A percentile compares a stretch with the other conserved stretches of the same genome.
Conservation (phyloP, 176 grass and related monocot genomes). For the Elymus sibiricus region DNA sequence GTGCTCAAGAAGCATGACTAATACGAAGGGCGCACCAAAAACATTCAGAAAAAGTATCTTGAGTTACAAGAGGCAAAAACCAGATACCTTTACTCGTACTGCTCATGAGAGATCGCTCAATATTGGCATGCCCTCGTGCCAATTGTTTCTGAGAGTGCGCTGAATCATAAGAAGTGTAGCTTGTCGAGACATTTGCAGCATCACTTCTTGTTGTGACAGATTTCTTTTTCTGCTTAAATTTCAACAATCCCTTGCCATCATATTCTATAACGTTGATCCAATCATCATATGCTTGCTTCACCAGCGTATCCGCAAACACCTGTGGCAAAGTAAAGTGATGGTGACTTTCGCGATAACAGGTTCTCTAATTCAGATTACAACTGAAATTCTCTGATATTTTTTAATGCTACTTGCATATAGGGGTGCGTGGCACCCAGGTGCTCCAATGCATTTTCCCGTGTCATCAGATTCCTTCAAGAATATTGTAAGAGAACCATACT, state of each 20-base stretch:
- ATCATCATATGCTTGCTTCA: slow-evolving; percentile 81
- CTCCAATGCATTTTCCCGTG: no score
- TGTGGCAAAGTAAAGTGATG: slow-evolving; percentile 24
- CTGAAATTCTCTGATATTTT: no score
- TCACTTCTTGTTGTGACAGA: slow-evolving; percentile 50
- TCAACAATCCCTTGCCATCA: slow-evolving; percentile 71
- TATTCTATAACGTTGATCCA: slow-evolving; percentile 83
- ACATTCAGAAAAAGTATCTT: not conserved
- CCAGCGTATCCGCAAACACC: slow-evolving; percentile 62
- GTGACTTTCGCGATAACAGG: not conserved
- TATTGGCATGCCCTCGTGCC: slow-evolving; percentile 31
- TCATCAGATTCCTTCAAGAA: slow-evolving; percentile 2
- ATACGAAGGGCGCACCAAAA: not conserved
- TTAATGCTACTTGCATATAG: no score
- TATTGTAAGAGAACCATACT: not conserved
- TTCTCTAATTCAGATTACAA: slow-evolving; percentile 5
- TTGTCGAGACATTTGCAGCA: slow-evolving; percentile 27
- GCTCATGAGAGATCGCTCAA: slow-evolving; percentile 31
- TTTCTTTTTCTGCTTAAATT: slow-evolving; percentile 80
- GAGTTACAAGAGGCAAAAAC: slow-evolving; percentile 6
- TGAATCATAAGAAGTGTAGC: slow-evolving; percentile 33
- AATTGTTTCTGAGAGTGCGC: slow-evolving; percentile 35
- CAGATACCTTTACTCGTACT: slow-evolving; percentile 36
- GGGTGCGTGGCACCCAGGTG: no score
- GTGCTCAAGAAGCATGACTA: not conserved